These are phyloP conservation scores for Phytophthora tentaculata DNA, from an alignment of 352 stramenopile genomes.

Conservation along the genomic window DNA sequence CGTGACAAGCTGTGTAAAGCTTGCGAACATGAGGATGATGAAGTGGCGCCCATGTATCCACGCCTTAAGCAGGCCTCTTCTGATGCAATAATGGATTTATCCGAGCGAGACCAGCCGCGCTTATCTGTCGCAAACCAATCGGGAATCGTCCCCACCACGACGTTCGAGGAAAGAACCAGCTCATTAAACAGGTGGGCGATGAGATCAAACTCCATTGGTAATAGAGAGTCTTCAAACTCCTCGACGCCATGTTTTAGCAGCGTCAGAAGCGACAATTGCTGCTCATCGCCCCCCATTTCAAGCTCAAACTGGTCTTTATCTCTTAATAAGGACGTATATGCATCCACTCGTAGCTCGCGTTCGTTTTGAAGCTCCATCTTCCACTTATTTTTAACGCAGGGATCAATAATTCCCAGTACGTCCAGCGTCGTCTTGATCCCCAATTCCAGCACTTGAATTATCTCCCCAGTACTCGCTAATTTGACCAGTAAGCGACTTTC, in stretches of 20 bases:
- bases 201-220: constrained; percentile 6
- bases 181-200: constrained; percentile 9
- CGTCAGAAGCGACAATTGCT: constrained; percentile 28
- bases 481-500: constrained; percentile 24
- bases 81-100: not conserved
- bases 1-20: constrained; percentile 27
- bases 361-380: constrained; percentile 3
- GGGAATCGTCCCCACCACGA: constrained; percentile 4
- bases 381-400: not conserved
- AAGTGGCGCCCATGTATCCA: not conserved
- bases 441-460: constrained; percentile 8
- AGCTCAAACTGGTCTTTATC: not conserved
- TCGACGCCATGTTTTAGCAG: constrained; percentile 27
- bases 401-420: not conserved
- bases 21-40: constrained; percentile 28
- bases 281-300: constrained; percentile 14
- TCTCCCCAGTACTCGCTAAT: constrained; percentile 22
- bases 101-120: not conserved
- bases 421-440: not conserved
- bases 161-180: not conserved
- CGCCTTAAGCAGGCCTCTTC: constrained; percentile 10
- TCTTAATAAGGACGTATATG: constrained; percentile 6
- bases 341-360: not conserved
- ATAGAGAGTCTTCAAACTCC: constrained; percentile 2
- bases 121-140: constrained; percentile 8